Conservation (phyloP, 2,329 filamentous ascomycete species). For the Westerdykella ornata region DNA sequence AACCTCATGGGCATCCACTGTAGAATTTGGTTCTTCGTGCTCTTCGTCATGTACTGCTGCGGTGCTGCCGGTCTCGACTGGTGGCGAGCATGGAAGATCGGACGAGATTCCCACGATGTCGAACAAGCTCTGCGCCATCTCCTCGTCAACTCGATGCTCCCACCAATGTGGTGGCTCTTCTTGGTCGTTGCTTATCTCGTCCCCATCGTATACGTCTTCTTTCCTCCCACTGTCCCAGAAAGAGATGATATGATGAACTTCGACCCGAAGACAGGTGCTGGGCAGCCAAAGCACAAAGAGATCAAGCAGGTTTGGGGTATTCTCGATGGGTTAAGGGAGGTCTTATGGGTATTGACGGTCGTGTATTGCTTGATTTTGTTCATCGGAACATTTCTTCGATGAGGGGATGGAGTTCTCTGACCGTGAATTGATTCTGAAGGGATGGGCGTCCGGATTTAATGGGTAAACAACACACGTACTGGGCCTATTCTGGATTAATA, state of each 20-base stretch:
- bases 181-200: slow-evolving; percentile 7
- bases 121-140: slow-evolving; percentile 5
- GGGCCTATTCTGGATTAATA: too few relatives aligned
- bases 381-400: not conserved
- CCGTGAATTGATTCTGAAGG: too few relatives aligned
- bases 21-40: slow-evolving; percentile 5
- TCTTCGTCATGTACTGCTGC: slow-evolving; percentile 8
- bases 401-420: too few relatives aligned
- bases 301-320: not conserved
- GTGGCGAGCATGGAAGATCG: slow-evolving; percentile 1
- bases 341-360: not conserved
- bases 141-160: slow-evolving; percentile 10
- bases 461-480: too few relatives aligned
- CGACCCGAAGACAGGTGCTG: slow-evolving; percentile 51
- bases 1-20: slow-evolving; percentile 8
- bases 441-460: too few relatives aligned
- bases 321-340: not conserved
- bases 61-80: slow-evolving; percentile 1
- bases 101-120: not conserved
- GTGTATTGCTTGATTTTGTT: not conserved
- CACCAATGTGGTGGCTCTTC: slow-evolving; percentile 10
- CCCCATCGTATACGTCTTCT: slow-evolving; percentile 55
- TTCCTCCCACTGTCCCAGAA: slow-evolving; percentile 53
- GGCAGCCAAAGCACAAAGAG: slow-evolving; percentile 36
- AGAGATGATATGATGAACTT: slow-evolving; percentile 52